Evolutionary conservation across 768 basidiomycete genomes (phyloP).

Genomic region (Pholiota microspora): DNA sequence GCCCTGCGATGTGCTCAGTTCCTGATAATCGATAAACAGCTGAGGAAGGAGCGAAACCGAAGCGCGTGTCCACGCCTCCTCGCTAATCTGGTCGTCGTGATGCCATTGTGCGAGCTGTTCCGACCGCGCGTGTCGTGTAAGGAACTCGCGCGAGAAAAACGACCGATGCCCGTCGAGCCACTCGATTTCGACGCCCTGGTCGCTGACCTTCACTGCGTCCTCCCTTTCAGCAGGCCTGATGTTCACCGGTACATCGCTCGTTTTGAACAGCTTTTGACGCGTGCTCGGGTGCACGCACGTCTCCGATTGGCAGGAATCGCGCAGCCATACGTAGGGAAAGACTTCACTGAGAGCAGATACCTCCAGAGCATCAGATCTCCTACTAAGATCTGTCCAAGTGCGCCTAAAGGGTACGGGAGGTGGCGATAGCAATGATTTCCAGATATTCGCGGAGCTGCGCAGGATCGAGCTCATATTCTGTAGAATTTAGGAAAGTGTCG

Average conservation of each 20-base stretch:
- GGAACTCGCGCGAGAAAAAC: constrained; percentile 46
- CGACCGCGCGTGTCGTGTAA: constrained; percentile 45
- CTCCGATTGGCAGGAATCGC: constrained; percentile 79
- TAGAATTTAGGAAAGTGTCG: too few relatives aligned
- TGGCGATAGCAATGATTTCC: not conserved
- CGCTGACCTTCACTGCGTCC: constrained; percentile 35
- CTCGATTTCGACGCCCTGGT: constrained; percentile 42
- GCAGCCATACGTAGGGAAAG: constrained; percentile 76
- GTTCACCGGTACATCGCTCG: constrained; percentile 60
- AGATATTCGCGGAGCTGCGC: not conserved
- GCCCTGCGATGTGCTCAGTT: constrained; percentile 41
- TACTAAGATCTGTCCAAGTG: constrained; percentile 28
- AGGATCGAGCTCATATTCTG: not conserved
- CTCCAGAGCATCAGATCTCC: constrained; percentile 25
- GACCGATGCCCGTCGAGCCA: constrained; percentile 67
- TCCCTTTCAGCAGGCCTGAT: constrained; percentile 38
- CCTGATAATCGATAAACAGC: constrained; percentile 57
- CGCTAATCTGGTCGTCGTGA: constrained; percentile 31
- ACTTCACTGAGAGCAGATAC: constrained; percentile 39
- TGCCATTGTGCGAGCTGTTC: constrained; percentile 40
- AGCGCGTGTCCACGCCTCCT: constrained; percentile 43
- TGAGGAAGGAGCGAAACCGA: constrained; percentile 34
- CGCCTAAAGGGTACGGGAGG: constrained; percentile 10
- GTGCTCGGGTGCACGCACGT: constrained; percentile 77
- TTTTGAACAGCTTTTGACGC: constrained; percentile 70